Conservation (phyloP, 371 early-diverging fungal species). For the Lichtheimia ramosa region DNA sequence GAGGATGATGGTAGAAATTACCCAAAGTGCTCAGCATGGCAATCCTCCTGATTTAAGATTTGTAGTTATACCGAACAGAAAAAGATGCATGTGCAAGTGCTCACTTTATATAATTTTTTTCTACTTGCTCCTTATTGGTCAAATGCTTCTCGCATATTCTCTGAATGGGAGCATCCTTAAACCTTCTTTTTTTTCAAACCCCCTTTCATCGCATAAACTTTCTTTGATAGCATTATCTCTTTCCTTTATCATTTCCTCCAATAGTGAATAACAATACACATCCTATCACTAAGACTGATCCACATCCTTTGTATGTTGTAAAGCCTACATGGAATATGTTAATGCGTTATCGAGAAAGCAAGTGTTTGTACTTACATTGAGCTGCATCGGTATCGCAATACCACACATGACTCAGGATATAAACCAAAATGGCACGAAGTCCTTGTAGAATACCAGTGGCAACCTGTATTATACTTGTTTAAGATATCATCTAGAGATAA, state of each 20-base stretch:
- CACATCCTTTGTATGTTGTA: conserved; percentile 50
- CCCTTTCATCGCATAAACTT: background rate
- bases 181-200: background rate
- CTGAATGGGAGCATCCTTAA: background rate
- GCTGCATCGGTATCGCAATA: conserved; percentile 61
- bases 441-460: conserved; percentile 69
- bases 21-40: background rate
- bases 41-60: conserved; percentile 3
- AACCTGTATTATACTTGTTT: conserved; percentile 43
- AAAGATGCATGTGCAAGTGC: too few species aligned
- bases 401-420: conserved; percentile 63
- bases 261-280: conserved; percentile 50
- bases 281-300: conserved; percentile 47
- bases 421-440: conserved; percentile 67
- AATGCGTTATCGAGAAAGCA: conserved; percentile 1
- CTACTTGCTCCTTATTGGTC: too few species aligned
- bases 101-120: too few species aligned
- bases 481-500: too few species aligned
- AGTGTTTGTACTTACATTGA: conserved; percentile 59
- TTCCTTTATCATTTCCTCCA: conserved; percentile 15
- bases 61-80: conserved; percentile 3
- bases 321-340: conserved; percentile 23
- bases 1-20: background rate
- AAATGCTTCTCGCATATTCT: background rate
- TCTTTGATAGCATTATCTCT: background rate